Evolutionary conservation across 2,329 filamentous ascomycete genomes (phyloP), one percentile per base, ranked within the genome.

Genomic region (Apiospora marii): DNA sequence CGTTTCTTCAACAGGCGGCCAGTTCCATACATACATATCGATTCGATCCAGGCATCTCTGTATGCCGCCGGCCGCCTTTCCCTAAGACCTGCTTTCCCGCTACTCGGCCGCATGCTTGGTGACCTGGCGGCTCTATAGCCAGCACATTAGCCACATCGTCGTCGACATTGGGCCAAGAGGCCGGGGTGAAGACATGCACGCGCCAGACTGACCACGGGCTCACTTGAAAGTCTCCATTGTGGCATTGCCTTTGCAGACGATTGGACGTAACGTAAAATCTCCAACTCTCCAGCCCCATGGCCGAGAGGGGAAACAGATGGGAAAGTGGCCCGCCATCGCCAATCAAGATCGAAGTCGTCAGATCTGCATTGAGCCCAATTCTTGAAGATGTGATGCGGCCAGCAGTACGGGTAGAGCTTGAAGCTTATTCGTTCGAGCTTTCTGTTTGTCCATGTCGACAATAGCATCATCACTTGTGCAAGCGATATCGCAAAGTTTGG

Each of bases 11-110:
- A 70, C 64, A 70, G 67, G 30, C 30, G 30, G 58, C 30, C 58
- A n/a, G 34, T 68, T 74, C 72, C 68, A 74, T 73, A 74, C 74
- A 70, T 74, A 68, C 69, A 48, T 41, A 68, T 71, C 49, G 30
- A 68, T 64, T 70, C 51, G 72, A 64, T 43, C 72, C 69, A 68
- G 67, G 70, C 64, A 69, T 74, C 51, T 68, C 70, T 67, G 69
- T 48, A 48, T 41, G 67, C 67, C 5, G 43, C 41, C 16, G 68
- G 68, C 48, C 68, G 68, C 68, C n/a, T 70, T n/a, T n/a, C 49
- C 68, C 68, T 30, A 70, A 34, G 68, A 70, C 48, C 68, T 51
- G 48, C 67, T 68, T 68, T 22, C 67, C 67, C 67, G 43, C 67
- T 46, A 22, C 24, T 44, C 67, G 67, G 67, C 41, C 41, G 41